Evolutionary conservation across 2,329 filamentous ascomycete species (phyloP).

Genomic region (Lanzia echinophila): DNA sequence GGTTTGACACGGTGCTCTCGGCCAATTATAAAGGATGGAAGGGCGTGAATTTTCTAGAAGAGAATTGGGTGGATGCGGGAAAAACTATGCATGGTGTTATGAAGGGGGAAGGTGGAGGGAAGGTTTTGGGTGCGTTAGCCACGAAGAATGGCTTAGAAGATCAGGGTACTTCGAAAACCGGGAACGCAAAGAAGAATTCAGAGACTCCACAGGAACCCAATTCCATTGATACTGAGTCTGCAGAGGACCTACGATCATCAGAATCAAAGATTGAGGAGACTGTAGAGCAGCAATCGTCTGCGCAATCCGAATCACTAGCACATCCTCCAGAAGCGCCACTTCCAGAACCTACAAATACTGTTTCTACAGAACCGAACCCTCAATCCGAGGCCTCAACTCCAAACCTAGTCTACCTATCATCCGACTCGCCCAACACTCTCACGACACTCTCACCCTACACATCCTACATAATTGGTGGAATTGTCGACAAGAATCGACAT

Average conservation of each 20-base stretch:
- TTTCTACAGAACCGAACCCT: neutral
- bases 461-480: slow-evolving; percentile 86
- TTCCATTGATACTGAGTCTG: neutral
- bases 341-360: neutral
- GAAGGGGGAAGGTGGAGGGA: slow-evolving; percentile 48
- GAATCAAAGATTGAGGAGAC: neutral
- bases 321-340: neutral
- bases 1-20: slow-evolving; percentile 70
- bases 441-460: slow-evolving; percentile 78
- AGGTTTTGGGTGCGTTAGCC: slow-evolving; percentile 44
- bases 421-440: slow-evolving; percentile 82
- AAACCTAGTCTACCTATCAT: slow-evolving; percentile 76
- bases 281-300: neutral
- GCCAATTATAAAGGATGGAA: slow-evolving; percentile 75
- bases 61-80: slow-evolving; percentile 66
- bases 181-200: neutral
- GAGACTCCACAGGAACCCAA: neutral
- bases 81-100: slow-evolving; percentile 62
- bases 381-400: neutral
- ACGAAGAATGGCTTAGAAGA: slow-evolving; percentile 5
- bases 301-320: neutral
- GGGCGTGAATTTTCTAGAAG: slow-evolving; percentile 64
- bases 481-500: slow-evolving; percentile 94
- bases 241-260: neutral
- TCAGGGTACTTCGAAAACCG: neutral